Conservation (phyloP, 1,284 basidiomycete species). For the Cryptococcus sp. region DNA sequence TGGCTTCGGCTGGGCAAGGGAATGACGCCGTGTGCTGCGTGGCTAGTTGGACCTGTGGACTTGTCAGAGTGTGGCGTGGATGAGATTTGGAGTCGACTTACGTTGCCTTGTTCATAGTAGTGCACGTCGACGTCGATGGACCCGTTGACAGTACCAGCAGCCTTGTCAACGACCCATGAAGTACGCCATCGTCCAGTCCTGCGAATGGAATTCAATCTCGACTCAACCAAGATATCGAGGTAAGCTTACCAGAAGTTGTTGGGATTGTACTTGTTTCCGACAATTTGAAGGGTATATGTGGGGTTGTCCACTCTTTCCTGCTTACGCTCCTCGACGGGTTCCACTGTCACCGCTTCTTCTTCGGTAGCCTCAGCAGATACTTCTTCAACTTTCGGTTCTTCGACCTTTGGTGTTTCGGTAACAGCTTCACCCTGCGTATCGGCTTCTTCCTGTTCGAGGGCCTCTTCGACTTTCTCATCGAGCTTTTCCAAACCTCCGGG, state of each 20-base stretch:
- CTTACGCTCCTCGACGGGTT: conserved; percentile 18
- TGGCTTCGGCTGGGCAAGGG: conserved; percentile 62
- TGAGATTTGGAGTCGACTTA: conserved; percentile 49
- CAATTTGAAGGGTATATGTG: conserved; percentile 73
- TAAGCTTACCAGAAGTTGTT: conserved; percentile 76
- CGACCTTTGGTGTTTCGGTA: conserved; percentile 9
- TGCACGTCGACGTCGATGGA: conserved; percentile 80
- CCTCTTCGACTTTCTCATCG: conserved; percentile 34
- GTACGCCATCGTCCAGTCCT: conserved; percentile 90
- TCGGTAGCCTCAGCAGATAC: not conserved
- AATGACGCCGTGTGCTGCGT: conserved; percentile 70
- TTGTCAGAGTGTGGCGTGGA: not conserved
- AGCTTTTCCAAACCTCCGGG: conserved; percentile 34
- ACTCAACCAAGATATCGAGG: not conserved
- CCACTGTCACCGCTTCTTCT: not conserved
- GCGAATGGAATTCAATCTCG: conserved; percentile 5
- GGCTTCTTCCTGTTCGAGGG: conserved; percentile 22
- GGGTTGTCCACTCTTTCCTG: conserved; percentile 41
- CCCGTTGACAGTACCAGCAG: conserved; percentile 52
- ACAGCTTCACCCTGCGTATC: conserved; percentile 1
- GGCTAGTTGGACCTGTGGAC: conserved; percentile 77
- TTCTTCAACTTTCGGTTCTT: conserved; percentile 12
- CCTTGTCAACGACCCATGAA: conserved; percentile 55
- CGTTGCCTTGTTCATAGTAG: conserved; percentile 96
- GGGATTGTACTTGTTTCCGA: conserved; percentile 91